A percentile compares a stretch with the other conserved stretches of the same genome.
Conservation (phyloP, 306 rosid genomes). For the Lotus japonicus region DNA sequence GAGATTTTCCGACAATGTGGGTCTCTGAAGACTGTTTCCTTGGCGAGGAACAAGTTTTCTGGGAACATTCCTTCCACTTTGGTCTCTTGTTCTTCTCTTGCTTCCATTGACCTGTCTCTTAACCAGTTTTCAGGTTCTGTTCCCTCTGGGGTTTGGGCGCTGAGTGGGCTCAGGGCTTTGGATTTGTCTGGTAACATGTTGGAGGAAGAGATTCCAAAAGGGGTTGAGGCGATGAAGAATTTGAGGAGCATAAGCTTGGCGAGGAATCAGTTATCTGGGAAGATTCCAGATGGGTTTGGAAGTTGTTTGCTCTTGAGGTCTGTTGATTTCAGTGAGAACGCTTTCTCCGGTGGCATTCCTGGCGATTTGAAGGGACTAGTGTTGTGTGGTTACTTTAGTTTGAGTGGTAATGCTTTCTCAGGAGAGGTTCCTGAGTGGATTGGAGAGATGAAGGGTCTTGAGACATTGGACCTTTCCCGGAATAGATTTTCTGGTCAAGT, state of each 20-base stretch:
- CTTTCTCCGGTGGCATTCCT: slow-evolving; percentile 59
- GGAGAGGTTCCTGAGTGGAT: slow-evolving; percentile 81
- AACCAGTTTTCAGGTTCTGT: slow-evolving; percentile 71
- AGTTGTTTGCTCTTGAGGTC: slow-evolving; percentile 84
- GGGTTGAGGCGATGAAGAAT: slow-evolving; percentile 51
- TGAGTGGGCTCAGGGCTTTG: slow-evolving; percentile 74
- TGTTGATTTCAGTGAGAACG: slow-evolving; percentile 76
- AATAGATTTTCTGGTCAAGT: slow-evolving; percentile 68
- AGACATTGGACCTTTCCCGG: slow-evolving; percentile 64
- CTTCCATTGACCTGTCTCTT: slow-evolving; percentile 50
- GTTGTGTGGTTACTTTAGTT: slow-evolving; percentile 52
- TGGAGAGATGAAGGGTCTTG: slow-evolving; percentile 70
- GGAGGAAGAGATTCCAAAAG: slow-evolving; percentile 65
- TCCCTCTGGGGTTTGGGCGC: slow-evolving; percentile 65
- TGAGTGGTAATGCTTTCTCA: slow-evolving; percentile 52
- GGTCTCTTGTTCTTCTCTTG: slow-evolving; percentile 64
- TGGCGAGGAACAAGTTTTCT: slow-evolving; percentile 62
- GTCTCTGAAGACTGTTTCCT: slow-evolving; percentile 64
- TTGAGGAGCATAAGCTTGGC: slow-evolving; percentile 58
- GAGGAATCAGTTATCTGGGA: slow-evolving; percentile 63
- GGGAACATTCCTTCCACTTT: slow-evolving; percentile 65
- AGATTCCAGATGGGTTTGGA: slow-evolving; percentile 71
- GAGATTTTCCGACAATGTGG: slow-evolving; percentile 91
- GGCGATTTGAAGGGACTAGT: slow-evolving; percentile 54
- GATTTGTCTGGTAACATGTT: slow-evolving; percentile 69